phyloP scores from a whole-genome alignment of 2,329 filamentous ascomycete species.

The Pseudogymnoascus sp. region DNA sequence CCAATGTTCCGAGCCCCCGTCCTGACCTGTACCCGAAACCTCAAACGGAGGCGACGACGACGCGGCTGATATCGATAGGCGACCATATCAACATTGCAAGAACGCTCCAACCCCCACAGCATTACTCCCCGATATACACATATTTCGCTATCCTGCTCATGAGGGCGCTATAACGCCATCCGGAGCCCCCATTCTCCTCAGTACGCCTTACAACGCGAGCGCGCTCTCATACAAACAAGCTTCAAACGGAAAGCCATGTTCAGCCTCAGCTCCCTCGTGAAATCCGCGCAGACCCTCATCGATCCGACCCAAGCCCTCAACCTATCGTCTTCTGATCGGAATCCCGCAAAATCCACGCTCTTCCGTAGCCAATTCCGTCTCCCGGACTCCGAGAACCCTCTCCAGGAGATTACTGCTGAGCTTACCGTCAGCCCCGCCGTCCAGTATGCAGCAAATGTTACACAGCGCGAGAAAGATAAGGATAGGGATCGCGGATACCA shows the following conservation, averaged over 20 bases:
- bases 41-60: background rate
- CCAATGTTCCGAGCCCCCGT: background rate
- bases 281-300: slow-evolving; percentile 92
- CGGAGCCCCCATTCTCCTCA: slow-evolving; percentile 1
- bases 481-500: slow-evolving; percentile 65
- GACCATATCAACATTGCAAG: background rate
- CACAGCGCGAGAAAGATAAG: slow-evolving; percentile 61
- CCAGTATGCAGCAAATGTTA: slow-evolving; percentile 43
- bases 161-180: background rate
- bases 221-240: background rate
- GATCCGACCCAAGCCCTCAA: slow-evolving; percentile 75
- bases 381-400: slow-evolving; percentile 80
- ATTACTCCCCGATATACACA: background rate
- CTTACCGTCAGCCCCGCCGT: slow-evolving; percentile 69
- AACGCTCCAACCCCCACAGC: background rate
- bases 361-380: slow-evolving; percentile 97
- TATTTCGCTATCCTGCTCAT: background rate
- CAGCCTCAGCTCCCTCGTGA: slow-evolving; percentile 72
- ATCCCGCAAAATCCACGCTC: slow-evolving; percentile 82
- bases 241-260: slow-evolving; percentile 41
- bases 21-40: background rate
- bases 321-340: slow-evolving; percentile 64
- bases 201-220: background rate
- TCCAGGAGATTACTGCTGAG: slow-evolving; percentile 95
- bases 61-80: background rate